Base-by-base conservation (phyloP, 2,329 filamentous ascomycete genomes). In the Leptographium flavum region DNA sequence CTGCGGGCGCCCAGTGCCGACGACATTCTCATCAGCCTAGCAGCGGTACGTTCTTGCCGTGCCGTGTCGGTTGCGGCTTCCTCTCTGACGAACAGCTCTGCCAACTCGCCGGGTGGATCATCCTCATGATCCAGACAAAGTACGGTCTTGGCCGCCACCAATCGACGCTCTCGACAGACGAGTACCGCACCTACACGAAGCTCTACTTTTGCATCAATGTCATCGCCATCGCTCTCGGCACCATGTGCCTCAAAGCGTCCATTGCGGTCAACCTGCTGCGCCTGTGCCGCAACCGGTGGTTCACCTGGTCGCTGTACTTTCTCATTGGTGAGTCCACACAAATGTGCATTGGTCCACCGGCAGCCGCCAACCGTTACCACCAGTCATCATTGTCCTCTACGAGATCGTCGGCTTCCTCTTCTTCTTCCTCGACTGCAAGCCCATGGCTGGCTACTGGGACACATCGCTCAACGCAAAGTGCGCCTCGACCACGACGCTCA, bases 131-230 rank as follows among this genome's bases (percentile, higher is more conserved):
- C 15, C 64, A 71, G 50, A 58, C 59, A 1, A 52, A 62, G 5
- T 57, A 68, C 47, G 71, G 70, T 3, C 55, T 74, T 8, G 72
- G 72, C 9, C 62, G 58, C 41, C 69, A 72, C 49, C 54, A 58
- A 10, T 48, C 57, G 4, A 63, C 63, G 3, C 57, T 71, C 31
- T 49, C 57, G 3, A 45, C 46, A 1, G 25, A 52, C 1, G 62
- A 65, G 38, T 57, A 60, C 14, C 52, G 53, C 15, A 52, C 54
- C 2, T 64, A 68, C 43, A 50, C 57, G 2, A 65, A 68, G 37
- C 62, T 65, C 35, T 58, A 61, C 23, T 72, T 65, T 50, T 61
- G 65, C 40, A 66, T 73, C 48, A 63, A 64, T 8, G 56, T 75
- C 40, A 56, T 70, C 37, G 59, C 68, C 21, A 65, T 70, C 52